Base-by-base conservation (phyloP, 192 early-diverging fungal species). In the Geosiphon pyriformis region DNA sequence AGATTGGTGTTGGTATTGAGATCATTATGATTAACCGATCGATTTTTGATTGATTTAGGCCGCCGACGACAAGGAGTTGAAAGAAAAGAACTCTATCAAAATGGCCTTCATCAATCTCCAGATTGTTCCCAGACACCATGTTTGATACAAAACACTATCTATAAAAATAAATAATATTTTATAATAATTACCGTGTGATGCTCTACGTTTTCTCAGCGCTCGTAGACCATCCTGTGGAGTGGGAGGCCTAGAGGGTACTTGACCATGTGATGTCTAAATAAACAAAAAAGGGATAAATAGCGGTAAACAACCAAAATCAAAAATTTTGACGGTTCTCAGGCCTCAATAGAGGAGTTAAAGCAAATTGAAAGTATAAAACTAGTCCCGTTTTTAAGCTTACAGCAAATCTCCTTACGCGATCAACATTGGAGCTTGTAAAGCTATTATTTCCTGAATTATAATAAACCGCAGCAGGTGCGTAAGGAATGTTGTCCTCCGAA, bases 381-480 rank as follows among this genome's bases (percentile, higher is more conserved):
- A 7, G 32, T 53, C 22, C 12, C 25, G 12, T 37, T 42, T 59
- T 46, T 22, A 60, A 70, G 54, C 37, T 59, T 60, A 51, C 72
- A 12, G 23, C 59, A 65, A 48, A 65, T 1, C 59, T 59, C 11
- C 60, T 61, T 65, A 63, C 23, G 49, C 58, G 46, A 27, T 23
- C 64, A 46, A 46, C 50, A 46, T 65, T 55, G 11, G 54, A n/a
- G 23, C 46, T 25, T 18, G 60, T 55, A 18, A 46, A 0, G 4
- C 63, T 52, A 35, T 78, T 74, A 25, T 60, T 29, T 20, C 73
- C 76, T 17, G 73, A 66, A 31, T 61, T 74, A n/a, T 78, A 78
- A 55, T 78, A 78, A 1, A 70, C 69, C 1, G 69, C 54, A 51
- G 73, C 73, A 56, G 70, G 70, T 22, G 68, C 73, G 59, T 75